A percentile compares a stretch with the other conserved stretches of the same genome.
phyloP scores from a whole-genome alignment of 768 basidiomycete genomes.

The Tephrocybe sp. region DNA sequence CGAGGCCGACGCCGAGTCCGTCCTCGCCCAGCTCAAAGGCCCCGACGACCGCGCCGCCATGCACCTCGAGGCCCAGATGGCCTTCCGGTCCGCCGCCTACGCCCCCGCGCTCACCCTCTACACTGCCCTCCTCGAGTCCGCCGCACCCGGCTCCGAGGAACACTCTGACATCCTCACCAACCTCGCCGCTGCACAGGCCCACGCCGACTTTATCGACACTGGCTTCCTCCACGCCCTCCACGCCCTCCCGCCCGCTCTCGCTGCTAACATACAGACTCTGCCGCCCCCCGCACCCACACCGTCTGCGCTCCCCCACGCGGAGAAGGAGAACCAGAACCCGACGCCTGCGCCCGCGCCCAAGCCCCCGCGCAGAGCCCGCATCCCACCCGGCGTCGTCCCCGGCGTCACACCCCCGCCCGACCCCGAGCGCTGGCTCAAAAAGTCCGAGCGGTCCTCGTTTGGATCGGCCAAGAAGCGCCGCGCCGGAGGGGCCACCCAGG shows the following conservation, averaged over 20 bases:
- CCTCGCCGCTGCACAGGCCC: constrained; percentile 76
- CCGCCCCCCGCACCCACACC: constrained; percentile 31
- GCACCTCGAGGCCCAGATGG: constrained; percentile 89
- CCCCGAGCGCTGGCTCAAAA: constrained; percentile 88
- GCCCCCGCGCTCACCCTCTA: constrained; percentile 39
- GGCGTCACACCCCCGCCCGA: constrained; percentile 83
- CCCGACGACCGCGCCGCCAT: constrained; percentile 58
- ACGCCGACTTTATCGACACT: constrained; percentile 79
- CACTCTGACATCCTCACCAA: constrained; percentile 87
- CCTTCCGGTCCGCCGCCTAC: no score
- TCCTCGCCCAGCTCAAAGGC: constrained; percentile 50
- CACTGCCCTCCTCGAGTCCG: constrained; percentile 54
- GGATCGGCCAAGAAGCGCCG: constrained; percentile 48
- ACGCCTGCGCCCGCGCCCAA: no score
- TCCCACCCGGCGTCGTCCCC: constrained; percentile 73
- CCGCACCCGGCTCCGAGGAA: constrained; percentile 76
- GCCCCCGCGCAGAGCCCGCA: constrained; percentile 62
- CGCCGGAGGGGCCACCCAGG: no score
- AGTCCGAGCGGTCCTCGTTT: constrained; percentile 70
- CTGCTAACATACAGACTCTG: no score
- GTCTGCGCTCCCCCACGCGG: constrained; percentile 28
- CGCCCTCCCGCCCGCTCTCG: no score
- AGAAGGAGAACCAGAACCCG: constrained; percentile 22
- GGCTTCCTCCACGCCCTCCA: constrained; percentile 31
- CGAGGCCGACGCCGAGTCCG: constrained; percentile 62